Base-by-base conservation (phyloP, 2,329 filamentous ascomycete genomes). In the Phialocephala subalpina region DNA sequence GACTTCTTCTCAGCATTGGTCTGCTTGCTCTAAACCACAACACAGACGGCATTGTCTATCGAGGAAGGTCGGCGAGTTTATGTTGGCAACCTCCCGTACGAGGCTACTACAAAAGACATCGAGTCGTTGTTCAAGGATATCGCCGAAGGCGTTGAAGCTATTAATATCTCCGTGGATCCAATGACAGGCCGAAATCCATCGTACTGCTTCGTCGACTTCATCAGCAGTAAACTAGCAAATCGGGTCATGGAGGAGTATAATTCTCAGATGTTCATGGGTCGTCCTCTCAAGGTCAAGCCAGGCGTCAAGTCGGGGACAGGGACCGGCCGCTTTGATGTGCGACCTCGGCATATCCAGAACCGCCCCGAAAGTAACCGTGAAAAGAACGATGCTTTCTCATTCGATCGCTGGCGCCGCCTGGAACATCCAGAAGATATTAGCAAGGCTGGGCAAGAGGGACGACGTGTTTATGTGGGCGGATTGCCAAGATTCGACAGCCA, bases 201-300 rank as follows among this genome's bases (percentile, higher is more conserved):
- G 42, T 92, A 92, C 79, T 93, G 90, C 79, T 93, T 93, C 72
- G 86, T 92, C 55, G 90, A 93, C 73, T 86, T 93, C 64, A 77
- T 78, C 55, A 83, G 81, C 56, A 82, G 82, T 55, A 85, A 86
- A 33, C 80, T 86, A 35, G 90, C 90, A 2, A 81, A 86, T 4
- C 76, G 77, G 1, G 88, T 87, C 1, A 86, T 92, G 75, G 73
- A 77, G n/a, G 80, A 83, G 14, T 79, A 92, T 52, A 81, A 86
- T 63, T 84, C 84, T 20, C 80, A 80, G 22, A 78, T 82, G 14
- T 79, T 92, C 36, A 81, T 86, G 16, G 86, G 86, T 29, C 84
- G 90, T 8, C 80, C 83, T 0, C 78, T 92, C 61, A 90, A 87
- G 76, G 85, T 92, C 69, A 88, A 88, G 42, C 88, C 87, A 0